Evolutionary conservation across 805 yeast species (phyloP), one percentile per base, ranked within the genome.

Genomic region (Cyberlindnera meyerae): DNA sequence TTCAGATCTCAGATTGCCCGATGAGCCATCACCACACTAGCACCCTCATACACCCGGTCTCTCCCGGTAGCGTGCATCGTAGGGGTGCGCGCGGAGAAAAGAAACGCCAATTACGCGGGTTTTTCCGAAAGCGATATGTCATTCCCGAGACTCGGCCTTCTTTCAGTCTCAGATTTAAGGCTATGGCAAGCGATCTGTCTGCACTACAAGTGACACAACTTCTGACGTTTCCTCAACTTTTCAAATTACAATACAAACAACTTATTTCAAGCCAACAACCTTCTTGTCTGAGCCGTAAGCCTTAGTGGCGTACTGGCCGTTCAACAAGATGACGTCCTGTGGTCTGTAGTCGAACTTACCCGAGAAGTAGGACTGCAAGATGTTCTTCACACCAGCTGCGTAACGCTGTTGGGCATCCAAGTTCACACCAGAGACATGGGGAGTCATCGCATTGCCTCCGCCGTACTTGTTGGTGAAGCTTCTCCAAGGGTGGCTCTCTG

Each of bases 391-490:
- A 34, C 94, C 94, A 18, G 61, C 62, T 13, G 90, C 76, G 51
- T 83, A 83, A 54, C 93, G 70, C 27, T 67, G 65, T 65, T 83
- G 93, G 25, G 94, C 90, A 58, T 83, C 90, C 48, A 83, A 65
- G 29, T 86, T 77, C 18, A 90, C 78, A 44, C 94, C 93, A 36
- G 85, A 77, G 49, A 78, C 74, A 56, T 82, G 93, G 15, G 89
- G 88, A 34, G 87, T 80, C 90, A 83, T 82, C 36, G 89, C 90
- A 51, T 84, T 83, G 47, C 90, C 90, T 25, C 75, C 83, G 41
- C 81, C 82, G 47, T 68, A 73, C 52, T 72, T 65, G 72, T 81
- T 80, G 33, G 64, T 55, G 77, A 82, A 73, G 9, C 66, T 37
- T 68, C 87, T 71, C 93, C 93, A 83, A 47, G 88, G 88, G 55